Percentiles rank a stretch among this genome's conserved stretches.
Evolutionary conservation across 1,284 basidiomycete genomes (phyloP).

Genomic region (Bjerkandera adusta): DNA sequence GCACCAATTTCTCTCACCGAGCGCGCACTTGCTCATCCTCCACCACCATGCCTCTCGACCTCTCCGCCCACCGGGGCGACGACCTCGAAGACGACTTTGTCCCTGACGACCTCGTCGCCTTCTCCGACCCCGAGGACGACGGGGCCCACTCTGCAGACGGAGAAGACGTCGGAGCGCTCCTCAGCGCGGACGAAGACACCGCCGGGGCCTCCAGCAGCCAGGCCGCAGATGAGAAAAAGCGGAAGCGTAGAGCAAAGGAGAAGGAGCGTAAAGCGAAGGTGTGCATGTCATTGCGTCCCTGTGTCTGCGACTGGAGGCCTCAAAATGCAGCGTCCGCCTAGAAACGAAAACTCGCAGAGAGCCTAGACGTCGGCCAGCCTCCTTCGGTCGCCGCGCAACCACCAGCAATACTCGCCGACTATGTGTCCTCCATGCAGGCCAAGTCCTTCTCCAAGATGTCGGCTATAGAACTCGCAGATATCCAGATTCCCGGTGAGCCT

Average conservation of each 20-base stretch:
- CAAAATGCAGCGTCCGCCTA: constrained; percentile 27
- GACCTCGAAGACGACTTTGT: constrained; percentile 81
- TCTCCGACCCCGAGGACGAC: constrained; percentile 58
- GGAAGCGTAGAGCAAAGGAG: constrained; percentile 69
- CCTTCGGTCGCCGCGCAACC: constrained; percentile 55
- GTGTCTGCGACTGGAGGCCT: constrained; percentile 15
- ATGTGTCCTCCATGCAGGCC: constrained; percentile 59
- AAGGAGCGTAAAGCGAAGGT: constrained; percentile 69
- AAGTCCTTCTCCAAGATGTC: constrained; percentile 66
- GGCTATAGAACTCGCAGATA: constrained; percentile 68
- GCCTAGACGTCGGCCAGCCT: constrained; percentile 36
- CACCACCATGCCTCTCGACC: not conserved
- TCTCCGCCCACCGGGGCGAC: constrained; percentile 45
- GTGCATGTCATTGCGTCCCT: constrained; percentile 19
- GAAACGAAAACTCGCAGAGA: constrained; percentile 62
- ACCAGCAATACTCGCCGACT: constrained; percentile 54
- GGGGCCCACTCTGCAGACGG: constrained; percentile 42
- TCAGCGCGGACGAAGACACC: constrained; percentile 45
- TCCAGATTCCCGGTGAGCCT: constrained; percentile 65
- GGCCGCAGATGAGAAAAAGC: constrained; percentile 48
- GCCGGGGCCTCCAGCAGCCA: constrained; percentile 24
- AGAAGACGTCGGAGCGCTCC: constrained; percentile 38
- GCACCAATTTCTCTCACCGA: no score
- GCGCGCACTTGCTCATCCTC: no score
- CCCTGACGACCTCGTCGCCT: constrained; percentile 63